Base-by-base conservation (phyloP, 768 basidiomycete genomes). In the Psilocybe azurescens region DNA sequence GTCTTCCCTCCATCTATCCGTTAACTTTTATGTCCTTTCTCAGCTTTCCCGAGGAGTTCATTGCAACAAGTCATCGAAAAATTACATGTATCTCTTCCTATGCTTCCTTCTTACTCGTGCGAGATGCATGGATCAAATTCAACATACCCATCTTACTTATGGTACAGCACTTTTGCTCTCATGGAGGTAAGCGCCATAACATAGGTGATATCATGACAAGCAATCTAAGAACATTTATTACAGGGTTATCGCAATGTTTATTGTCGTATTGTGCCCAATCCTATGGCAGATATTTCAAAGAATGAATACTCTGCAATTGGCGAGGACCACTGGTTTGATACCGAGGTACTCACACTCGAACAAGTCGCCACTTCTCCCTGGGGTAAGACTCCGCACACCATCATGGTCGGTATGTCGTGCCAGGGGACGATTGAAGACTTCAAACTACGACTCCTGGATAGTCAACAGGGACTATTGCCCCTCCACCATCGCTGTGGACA, bases 371-470 rank as follows among this genome's bases (percentile, higher is more conserved):
- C 55, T 30, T 56, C 54, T n/a, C 33, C 53, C 1, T 61, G 60
- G 60, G 46, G 24, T 18, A 41, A 2, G 32, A 32, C 2, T 13
- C 60, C 60, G 7, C 60, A 61, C 33, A 51, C 56, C 47, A 51
- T 50, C 14, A 61, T 61, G 41, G 38, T 56, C 20, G 28, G 60
- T 30, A 61, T 61, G 60, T 61, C 60, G 32, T 39, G 60, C 10
- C 29, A 49, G n/a, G 60, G 60, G 2, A 62, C 54, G 5, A 51
- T 51, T 30, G 61, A 57, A 33, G 61, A 62, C 48, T 62, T 57
- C 49, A 38, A 28, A 14, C 28, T 32, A 5, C 55, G 13, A 18
- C 38, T 62, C 1, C 28, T 62, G 2, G 36, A 56, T 20, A 56
- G 30, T 51, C 38, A 61, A 10, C 53, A 33, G 41, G 46, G 54